phyloP scores from a whole-genome alignment of 208 protist genomes.

The Jaenimonas drosophilae region DNA sequence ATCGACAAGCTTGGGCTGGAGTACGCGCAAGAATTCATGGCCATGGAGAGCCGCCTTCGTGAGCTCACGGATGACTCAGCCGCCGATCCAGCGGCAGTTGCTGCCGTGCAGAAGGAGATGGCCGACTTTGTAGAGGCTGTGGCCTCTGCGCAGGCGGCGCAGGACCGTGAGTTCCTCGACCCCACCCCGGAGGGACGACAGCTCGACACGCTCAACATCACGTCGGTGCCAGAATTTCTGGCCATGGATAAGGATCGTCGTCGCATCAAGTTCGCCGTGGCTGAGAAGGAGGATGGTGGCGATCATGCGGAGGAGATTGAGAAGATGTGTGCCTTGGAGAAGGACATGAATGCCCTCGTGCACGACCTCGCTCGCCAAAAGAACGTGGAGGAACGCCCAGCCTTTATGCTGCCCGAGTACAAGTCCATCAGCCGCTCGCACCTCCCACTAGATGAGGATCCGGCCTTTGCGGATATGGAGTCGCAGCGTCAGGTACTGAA shows the following conservation, averaged over 20 bases:
- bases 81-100: slow-evolving; percentile 32
- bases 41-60: slow-evolving; percentile 37
- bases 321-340: slow-evolving; percentile 40
- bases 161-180: slow-evolving; percentile 59
- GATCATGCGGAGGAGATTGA: slow-evolving; percentile 17
- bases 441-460: slow-evolving; percentile 58
- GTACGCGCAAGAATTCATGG: slow-evolving; percentile 35
- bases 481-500: slow-evolving; percentile 52
- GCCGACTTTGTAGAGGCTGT: slow-evolving; percentile 26
- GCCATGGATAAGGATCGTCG: slow-evolving; percentile 52
- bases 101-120: slow-evolving; percentile 34
- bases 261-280: slow-evolving; percentile 19
- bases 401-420: slow-evolving; percentile 35
- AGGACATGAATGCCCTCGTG: slow-evolving; percentile 56
- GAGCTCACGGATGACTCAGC: slow-evolving; percentile 42
- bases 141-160: slow-evolving; percentile 24
- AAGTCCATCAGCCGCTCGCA: slow-evolving; percentile 46
- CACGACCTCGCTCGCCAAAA: slow-evolving; percentile 53
- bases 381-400: slow-evolving; percentile 52
- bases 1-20: slow-evolving; percentile 57
- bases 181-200: slow-evolving; percentile 41
- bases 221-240: slow-evolving; percentile 40
- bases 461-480: slow-evolving; percentile 35
- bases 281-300: too few relatives aligned
- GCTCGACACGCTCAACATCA: slow-evolving; percentile 34